phyloP scores from a whole-genome alignment of 2,329 filamentous ascomycete species.

The Paradendryphiella salina region DNA sequence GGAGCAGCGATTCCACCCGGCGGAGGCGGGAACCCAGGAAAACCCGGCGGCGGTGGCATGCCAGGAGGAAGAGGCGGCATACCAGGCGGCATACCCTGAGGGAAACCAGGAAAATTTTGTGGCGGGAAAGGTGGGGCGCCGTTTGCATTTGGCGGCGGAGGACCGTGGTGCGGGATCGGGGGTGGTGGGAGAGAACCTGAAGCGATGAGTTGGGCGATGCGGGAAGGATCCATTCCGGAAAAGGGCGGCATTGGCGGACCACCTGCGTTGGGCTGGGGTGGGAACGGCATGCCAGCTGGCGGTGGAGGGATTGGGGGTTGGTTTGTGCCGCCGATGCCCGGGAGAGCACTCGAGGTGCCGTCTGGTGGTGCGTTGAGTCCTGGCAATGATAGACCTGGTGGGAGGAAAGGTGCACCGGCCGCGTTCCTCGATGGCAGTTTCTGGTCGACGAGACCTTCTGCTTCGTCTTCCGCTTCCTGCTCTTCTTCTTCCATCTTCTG shows the following conservation, averaged over 20 bases:
- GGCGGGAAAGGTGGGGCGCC: constrained; percentile 32
- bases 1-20: constrained; percentile 19
- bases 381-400: constrained; percentile 57
- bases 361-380: constrained; percentile 44
- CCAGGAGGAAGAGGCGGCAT: constrained; percentile 27
- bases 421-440: constrained; percentile 69
- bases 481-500: constrained; percentile 91
- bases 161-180: constrained; percentile 34
- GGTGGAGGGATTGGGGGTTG: constrained; percentile 36
- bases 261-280: constrained; percentile 16
- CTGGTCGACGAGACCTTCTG: constrained; percentile 89
- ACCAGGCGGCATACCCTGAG: constrained; percentile 25
- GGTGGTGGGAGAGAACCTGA: constrained; percentile 45
- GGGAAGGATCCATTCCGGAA: constrained; percentile 36
- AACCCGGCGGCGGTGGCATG: constrained; percentile 33
- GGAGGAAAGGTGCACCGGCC: constrained; percentile 58
- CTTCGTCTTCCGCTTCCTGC: constrained; percentile 89
- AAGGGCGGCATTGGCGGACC: constrained; percentile 25
- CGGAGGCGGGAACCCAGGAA: constrained; percentile 22
- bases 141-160: constrained; percentile 23
- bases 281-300: constrained; percentile 29
- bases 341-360: constrained; percentile 53
- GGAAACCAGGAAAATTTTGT: constrained; percentile 33
- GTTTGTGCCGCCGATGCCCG: constrained; percentile 52
- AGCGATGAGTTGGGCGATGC: constrained; percentile 42